Base-by-base conservation (phyloP, 2,329 filamentous ascomycete genomes). In the Ramichloridium luteum region DNA sequence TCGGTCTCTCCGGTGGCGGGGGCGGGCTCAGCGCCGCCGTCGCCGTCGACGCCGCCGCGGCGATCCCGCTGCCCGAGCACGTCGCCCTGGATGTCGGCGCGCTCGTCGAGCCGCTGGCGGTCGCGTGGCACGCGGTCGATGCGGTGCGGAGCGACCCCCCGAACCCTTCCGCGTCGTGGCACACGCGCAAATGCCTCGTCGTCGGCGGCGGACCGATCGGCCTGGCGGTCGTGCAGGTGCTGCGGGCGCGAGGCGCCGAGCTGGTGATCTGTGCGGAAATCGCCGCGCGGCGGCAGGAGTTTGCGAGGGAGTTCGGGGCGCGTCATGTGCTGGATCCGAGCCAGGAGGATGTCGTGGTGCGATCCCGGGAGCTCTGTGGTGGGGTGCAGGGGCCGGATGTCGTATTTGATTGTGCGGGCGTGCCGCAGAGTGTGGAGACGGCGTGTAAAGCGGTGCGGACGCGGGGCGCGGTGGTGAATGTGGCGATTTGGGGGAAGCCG, bases 71-170 rank as follows among this genome's bases (percentile, higher is more conserved):
- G 0, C 70, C 73, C 0, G 58, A 65, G 4, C 62, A 64, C 30
- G 54, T 73, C 6, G 56, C 61, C 0, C 57, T 72, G 13, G 65
- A 72, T 25, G 56, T 71, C 11, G 68, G 50, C n/a, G 73, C 74
- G 0, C 57, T 79, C 3, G 65, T 77, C 5, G 74, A 79, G 41
- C 74, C 75, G 0, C 55, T 79, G 2, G 60, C 71, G 0, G 73
- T 79, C 0, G 72, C 70, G 6, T 77, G 73, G 73, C 74, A 79
- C 43, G 73, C 72, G 0, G 64, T 75, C 6, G 59, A 61, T 4
- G 55, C 66, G 3, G 62, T 62, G 0, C 60, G n/a, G n/a, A n/a
- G n/a, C n/a, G n/a, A n/a, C n/a, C n/a, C n/a, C n/a, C n/a, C n/a
- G n/a, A n/a, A n/a, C n/a, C n/a, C n/a, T n/a, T n/a, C 72, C 20